These are phyloP conservation scores for Botryosphaeria dothidea DNA, from an alignment of 2,329 filamentous ascomycete genomes.

Conservation along the genomic window DNA sequence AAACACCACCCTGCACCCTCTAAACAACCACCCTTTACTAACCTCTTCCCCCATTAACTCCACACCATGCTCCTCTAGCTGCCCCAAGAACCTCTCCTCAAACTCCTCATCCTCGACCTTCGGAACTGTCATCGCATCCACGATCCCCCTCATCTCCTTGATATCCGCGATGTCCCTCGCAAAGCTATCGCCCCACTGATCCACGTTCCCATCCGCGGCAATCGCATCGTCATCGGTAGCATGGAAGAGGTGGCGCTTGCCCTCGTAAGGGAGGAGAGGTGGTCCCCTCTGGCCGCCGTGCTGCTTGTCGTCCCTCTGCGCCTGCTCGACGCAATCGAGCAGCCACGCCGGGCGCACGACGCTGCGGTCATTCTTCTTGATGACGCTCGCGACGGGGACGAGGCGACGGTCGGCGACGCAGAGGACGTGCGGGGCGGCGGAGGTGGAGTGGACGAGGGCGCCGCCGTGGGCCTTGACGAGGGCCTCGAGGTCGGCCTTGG, in stretches of 20 bases:
- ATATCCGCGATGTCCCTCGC: slow-evolving; percentile 61
- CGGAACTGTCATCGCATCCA: background rate
- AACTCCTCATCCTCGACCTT: background rate
- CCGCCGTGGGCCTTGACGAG: slow-evolving; percentile 84
- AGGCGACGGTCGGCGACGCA: slow-evolving; percentile 75
- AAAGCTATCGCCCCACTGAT: slow-evolving; percentile 82
- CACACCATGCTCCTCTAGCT: background rate
- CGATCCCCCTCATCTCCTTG: slow-evolving; percentile 22
- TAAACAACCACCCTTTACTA: background rate
- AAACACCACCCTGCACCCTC: background rate
- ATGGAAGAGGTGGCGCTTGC: slow-evolving; percentile 70
- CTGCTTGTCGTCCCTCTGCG: slow-evolving; percentile 48
- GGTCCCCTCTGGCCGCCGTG: slow-evolving; percentile 39
- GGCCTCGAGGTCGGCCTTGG: slow-evolving; percentile 76
- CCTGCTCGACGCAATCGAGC: slow-evolving; percentile 72
- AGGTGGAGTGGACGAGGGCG: slow-evolving; percentile 72
- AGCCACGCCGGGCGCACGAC: slow-evolving; percentile 83
- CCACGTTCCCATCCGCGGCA: slow-evolving; percentile 63
- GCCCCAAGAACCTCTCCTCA: slow-evolving; percentile 3
- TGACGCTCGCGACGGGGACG: slow-evolving; percentile 80
- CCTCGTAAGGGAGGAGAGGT: slow-evolving; percentile 65
- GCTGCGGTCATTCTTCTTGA: slow-evolving; percentile 69
- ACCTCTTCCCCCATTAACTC: background rate
- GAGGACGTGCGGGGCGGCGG: slow-evolving; percentile 62
- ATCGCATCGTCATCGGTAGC: slow-evolving; percentile 58